phyloP scores from a whole-genome alignment of 1,284 basidiomycete species.

The Ceratobasidium sp. region DNA sequence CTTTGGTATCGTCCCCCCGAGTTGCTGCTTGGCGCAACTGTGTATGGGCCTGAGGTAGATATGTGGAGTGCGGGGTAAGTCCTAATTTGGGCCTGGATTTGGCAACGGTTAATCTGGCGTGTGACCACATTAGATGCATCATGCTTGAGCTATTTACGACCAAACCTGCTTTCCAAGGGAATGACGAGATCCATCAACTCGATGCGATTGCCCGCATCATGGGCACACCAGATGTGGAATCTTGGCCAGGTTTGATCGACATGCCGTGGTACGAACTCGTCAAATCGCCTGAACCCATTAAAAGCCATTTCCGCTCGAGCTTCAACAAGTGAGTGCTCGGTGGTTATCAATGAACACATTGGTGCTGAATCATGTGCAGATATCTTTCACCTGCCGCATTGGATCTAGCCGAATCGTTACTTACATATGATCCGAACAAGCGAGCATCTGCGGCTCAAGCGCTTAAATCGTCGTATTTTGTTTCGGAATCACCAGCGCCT shows the following conservation, averaged over 20 bases:
- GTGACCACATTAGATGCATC: conserved; percentile 74
- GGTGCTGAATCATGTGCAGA: conserved; percentile 52
- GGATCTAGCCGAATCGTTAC: conserved; percentile 81
- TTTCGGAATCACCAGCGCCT: conserved; percentile 74
- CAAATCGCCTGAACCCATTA: conserved; percentile 77
- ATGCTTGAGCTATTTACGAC: conserved; percentile 97
- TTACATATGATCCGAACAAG: conserved; percentile 82
- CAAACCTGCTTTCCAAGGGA: conserved; percentile 94
- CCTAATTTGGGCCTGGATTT: neutral
- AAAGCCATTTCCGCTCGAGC: conserved; percentile 75
- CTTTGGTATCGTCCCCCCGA: conserved; percentile 99
- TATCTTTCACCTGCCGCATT: conserved; percentile 85
- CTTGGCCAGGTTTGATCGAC: conserved; percentile 83
- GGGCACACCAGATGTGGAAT: conserved; percentile 82
- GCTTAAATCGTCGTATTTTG: conserved; percentile 84
- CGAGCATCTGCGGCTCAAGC: conserved; percentile 85
- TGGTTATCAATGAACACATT: neutral
- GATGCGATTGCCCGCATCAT: conserved; percentile 90
- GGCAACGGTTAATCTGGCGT: conserved; percentile 14
- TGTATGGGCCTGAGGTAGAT: conserved; percentile 98
- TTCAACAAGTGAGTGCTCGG: conserved; percentile 74
- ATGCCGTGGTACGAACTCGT: conserved; percentile 99
- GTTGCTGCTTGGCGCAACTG: conserved; percentile 92
- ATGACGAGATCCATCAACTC: conserved; percentile 96
- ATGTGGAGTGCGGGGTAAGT: conserved; percentile 98